Conservation (phyloP, 192 early-diverging fungal genomes). For the Chytriomyces hyalinus region DNA sequence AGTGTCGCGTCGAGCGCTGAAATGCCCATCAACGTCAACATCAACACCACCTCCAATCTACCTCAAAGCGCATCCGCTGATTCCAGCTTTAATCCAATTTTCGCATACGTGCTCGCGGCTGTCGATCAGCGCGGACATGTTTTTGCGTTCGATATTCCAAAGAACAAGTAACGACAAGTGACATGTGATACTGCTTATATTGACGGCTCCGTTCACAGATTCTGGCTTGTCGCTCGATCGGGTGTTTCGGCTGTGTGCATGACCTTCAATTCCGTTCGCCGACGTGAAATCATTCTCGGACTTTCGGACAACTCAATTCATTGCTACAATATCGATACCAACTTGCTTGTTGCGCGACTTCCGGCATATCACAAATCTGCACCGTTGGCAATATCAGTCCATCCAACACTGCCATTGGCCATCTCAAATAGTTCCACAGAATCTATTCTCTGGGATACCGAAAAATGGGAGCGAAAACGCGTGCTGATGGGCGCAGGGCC, state of each 20-base stretch:
- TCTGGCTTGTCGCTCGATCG: constrained; percentile 50
- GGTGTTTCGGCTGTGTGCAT: constrained; percentile 53
- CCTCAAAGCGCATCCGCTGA: neutral
- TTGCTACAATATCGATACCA: constrained; percentile 62
- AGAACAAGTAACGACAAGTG: constrained; percentile 47
- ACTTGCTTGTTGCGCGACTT: constrained; percentile 52
- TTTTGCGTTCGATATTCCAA: constrained; percentile 50
- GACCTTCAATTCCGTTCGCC: constrained; percentile 49
- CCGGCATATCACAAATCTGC: constrained; percentile 44
- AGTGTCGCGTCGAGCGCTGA: neutral
- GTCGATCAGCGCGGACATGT: constrained; percentile 58
- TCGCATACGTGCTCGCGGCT: constrained; percentile 41
- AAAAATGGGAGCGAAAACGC: constrained; percentile 55
- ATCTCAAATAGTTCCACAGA: constrained; percentile 45
- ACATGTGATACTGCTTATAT: neutral
- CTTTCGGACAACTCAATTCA: constrained; percentile 52
- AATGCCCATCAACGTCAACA: neutral
- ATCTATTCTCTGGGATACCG: constrained; percentile 60
- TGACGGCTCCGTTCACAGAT: constrained; percentile 31
- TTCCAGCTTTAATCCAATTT: constrained; percentile 2
- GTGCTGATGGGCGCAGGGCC: constrained; percentile 45
- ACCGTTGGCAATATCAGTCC: constrained; percentile 42
- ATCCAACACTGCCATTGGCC: constrained; percentile 46
- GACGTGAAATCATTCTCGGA: constrained; percentile 54
- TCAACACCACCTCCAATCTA: neutral